Base-by-base conservation (phyloP, 73 alveolate genomes). In the Paramecium bursaria region DNA sequence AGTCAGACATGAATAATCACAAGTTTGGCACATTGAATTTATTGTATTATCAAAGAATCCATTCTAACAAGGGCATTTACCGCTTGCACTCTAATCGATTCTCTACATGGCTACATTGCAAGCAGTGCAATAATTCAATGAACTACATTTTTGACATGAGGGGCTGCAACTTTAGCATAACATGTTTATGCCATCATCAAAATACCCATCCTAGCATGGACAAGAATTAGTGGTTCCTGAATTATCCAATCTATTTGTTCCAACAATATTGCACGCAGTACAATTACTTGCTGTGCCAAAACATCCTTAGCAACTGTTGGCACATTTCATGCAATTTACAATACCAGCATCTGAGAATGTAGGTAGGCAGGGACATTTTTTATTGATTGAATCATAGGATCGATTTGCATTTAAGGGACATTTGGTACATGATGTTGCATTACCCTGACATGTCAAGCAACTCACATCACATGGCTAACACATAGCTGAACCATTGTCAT, bases 171-270 rank as follows among this genome's bases (percentile, higher is more conserved):
- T 25, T 50, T 50, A 25, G 14, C 73, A 50, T 19, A 50, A 31
- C 22, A 42, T 50, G 13, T 50, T 50, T 42, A 50, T 50, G 22
- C 73, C 73, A 17, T 50, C 73, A 50, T 50, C 73, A 17, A 25
- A 50, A 50, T 50, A 50, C 7, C 73, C 73, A 50, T 50, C 73
- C 26, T 50, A 15, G 26, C 73, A 50, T n/a, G 73, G 73, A 50
- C 73, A 50, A 7, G 73, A 25, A 19, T 50, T 50, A 50, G 22
- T 17, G 1, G 26, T 50, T 15, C 14, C 10, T 13, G 46, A 25
- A 7, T 15, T 50, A 19, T 50, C 73, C 26, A 50, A 10, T 17
- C 73, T 50, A 50, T 25, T 25, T 50, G 73, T 50, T 15, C 26
- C 26, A 50, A 25, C 26, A 10, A 42, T 50, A 19, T 50, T 50